Evolutionary conservation across 1,284 basidiomycete genomes (phyloP).

Genomic region (Polyporus tsugae): DNA sequence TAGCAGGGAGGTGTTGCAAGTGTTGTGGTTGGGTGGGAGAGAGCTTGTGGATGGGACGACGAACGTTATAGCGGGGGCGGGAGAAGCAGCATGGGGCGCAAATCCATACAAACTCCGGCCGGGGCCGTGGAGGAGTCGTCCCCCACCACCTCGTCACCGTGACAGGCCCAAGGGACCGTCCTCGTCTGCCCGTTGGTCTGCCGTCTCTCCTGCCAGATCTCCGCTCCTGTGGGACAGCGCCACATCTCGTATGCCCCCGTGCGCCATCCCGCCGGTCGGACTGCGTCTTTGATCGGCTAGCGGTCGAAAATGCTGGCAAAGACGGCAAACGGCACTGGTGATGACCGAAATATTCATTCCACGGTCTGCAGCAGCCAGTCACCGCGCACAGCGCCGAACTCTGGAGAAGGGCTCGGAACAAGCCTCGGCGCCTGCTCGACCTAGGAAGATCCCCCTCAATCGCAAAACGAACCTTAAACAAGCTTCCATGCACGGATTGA

Average conservation of each 20-base stretch:
- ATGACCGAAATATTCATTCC: conserved; percentile 5
- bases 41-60: neutral
- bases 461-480: conserved; percentile 6
- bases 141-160: conserved; percentile 12
- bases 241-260: conserved; percentile 8
- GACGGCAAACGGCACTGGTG: neutral
- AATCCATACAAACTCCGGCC: conserved; percentile 10
- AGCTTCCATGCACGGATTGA: neutral
- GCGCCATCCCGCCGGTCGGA: neutral
- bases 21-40: conserved; percentile 20
- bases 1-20: conserved; percentile 25
- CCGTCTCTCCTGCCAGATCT: neutral
- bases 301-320: conserved; percentile 4
- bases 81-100: conserved; percentile 5
- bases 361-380: neutral
- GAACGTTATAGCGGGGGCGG: conserved; percentile 3
- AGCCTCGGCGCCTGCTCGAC: neutral
- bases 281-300: neutral
- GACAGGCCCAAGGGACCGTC: conserved; percentile 4
- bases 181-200: conserved; percentile 1
- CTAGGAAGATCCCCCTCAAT: conserved; percentile 3
- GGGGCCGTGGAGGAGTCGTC: neutral
- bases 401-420: conserved; percentile 7
- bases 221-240: conserved; percentile 8
- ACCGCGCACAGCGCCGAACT: conserved; percentile 9